These are phyloP conservation scores for Raffaelea arxii DNA, from an alignment of 2,329 filamentous ascomycete species.

Conservation along the genomic window DNA sequence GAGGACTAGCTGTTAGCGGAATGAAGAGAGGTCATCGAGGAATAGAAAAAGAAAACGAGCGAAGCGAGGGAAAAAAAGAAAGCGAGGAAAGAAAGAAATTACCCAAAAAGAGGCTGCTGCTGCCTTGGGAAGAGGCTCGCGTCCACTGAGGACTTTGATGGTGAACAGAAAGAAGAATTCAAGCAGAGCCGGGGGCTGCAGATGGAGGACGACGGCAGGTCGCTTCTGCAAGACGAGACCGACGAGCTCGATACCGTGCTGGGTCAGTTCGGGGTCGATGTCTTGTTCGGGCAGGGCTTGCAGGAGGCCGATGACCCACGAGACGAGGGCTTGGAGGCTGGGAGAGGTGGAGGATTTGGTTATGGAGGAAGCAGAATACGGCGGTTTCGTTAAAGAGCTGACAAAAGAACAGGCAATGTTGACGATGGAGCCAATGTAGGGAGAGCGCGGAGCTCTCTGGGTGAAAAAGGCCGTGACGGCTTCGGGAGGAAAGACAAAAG, in stretches of 20 bases:
- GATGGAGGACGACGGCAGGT: slow-evolving; percentile 48
- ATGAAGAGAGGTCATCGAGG: no score
- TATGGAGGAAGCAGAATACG: no score
- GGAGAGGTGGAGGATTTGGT: slow-evolving; percentile 29
- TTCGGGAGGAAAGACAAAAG: slow-evolving; percentile 63
- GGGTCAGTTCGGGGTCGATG: slow-evolving; percentile 60
- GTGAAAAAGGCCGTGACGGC: slow-evolving; percentile 59
- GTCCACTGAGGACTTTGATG: slow-evolving; percentile 58
- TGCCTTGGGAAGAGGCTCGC: slow-evolving; percentile 66
- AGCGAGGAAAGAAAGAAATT: slow-evolving; percentile 6
- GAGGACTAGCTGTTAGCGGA: slow-evolving; percentile 32
- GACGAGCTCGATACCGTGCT: slow-evolving; percentile 65
- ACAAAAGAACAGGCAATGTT: slow-evolving; percentile 63
- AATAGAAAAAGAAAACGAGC: background rate
- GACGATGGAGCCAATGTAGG: slow-evolving; percentile 58
- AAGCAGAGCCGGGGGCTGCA: slow-evolving; percentile 45
- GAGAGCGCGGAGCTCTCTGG: slow-evolving; percentile 47
- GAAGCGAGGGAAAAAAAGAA: background rate
- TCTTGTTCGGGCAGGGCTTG: slow-evolving; percentile 51
- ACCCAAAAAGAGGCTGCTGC: slow-evolving; percentile 71
- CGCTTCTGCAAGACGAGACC: slow-evolving; percentile 53
- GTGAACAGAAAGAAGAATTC: slow-evolving; percentile 64
- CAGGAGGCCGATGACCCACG: slow-evolving; percentile 54
- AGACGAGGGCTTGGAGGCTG: slow-evolving; percentile 43
- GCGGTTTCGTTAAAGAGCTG: slow-evolving; percentile 43